Conservation (phyloP, 768 basidiomycete species). For the Favolaschia claudopus region DNA sequence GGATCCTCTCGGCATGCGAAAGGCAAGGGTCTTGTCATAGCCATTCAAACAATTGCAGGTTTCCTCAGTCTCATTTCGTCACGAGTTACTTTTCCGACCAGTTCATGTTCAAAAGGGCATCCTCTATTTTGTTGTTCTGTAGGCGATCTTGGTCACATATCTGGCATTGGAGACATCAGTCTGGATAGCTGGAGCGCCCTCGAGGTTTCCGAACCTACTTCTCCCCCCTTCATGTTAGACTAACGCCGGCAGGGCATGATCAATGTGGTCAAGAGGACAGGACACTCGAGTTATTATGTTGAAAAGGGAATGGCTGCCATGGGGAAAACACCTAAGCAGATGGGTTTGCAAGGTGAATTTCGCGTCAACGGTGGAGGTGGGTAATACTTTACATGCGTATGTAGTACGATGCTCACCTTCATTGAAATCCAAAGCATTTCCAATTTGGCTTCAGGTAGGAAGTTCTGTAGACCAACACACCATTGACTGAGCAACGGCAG, state of each 20-base stretch:
- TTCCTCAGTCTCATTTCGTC: too few species aligned
- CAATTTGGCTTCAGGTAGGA: constrained; percentile 82
- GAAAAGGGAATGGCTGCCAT: constrained; percentile 88
- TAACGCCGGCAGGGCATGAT: constrained; percentile 72
- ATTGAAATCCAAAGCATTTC: constrained; percentile 65
- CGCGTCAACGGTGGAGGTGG: constrained; percentile 80
- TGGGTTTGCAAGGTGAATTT: constrained; percentile 72
- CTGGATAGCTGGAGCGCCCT: constrained; percentile 72
- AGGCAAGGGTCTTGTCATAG: constrained; percentile 83
- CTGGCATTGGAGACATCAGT: constrained; percentile 77
- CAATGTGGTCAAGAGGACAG: constrained; percentile 78
- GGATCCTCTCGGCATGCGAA: constrained; percentile 72
- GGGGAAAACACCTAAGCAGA: constrained; percentile 77
- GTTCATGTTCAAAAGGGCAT: constrained; percentile 84
- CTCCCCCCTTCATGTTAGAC: not conserved
- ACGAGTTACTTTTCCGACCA: too few species aligned
- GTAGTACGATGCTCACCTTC: not conserved
- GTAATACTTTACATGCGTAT: constrained; percentile 32
- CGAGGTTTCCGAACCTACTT: constrained; percentile 5
- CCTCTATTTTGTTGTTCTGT: constrained; percentile 85
- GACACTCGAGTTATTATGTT: constrained; percentile 86
- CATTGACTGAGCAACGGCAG: constrained; percentile 42
- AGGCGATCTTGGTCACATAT: constrained; percentile 74
- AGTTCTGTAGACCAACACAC: constrained; percentile 3
- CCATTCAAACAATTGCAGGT: constrained; percentile 80